Percentiles rank a stretch among this genome's conserved stretches.
Evolutionary conservation across 495 filamentous ascomycete species (phyloP).

Genomic region (Thermothielavioides terrestris): DNA sequence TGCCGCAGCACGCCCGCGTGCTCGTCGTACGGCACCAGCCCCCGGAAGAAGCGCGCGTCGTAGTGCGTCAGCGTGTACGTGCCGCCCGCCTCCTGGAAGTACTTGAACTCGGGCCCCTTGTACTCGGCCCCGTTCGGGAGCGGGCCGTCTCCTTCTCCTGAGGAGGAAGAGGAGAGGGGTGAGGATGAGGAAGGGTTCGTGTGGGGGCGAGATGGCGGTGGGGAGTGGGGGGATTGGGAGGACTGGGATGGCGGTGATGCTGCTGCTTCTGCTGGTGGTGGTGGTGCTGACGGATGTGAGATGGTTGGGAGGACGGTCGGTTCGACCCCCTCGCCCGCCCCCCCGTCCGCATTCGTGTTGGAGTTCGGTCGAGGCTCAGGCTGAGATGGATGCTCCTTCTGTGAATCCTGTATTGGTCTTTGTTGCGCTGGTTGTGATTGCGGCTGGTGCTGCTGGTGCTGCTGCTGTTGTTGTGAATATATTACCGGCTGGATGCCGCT

Average conservation of each 20-base stretch:
- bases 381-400: no score
- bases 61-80: slow-evolving; percentile 57
- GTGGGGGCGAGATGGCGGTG: background rate
- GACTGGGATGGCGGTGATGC: background rate
- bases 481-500: background rate
- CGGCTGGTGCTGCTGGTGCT: background rate
- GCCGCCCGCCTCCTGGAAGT: slow-evolving; percentile 51
- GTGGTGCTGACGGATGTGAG: no score
- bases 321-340: no score
- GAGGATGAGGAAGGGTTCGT: background rate
- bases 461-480: background rate
- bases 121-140: no score
- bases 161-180: background rate
- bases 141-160: background rate
- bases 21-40: slow-evolving; percentile 51
- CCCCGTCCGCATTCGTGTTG: no score
- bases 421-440: background rate
- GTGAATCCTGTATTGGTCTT: no score
- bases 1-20: slow-evolving; percentile 55
- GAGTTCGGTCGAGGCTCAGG: no score
- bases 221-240: background rate
- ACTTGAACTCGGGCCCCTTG: slow-evolving; percentile 27
- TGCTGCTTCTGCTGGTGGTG: no score
- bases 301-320: no score
- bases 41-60: slow-evolving; percentile 59